Percentiles rank a stretch among this genome's conserved stretches.
These are phyloP conservation scores for Trichophyton equinum DNA, from an alignment of 2,329 filamentous ascomycete species.

Conservation along the genomic window DNA sequence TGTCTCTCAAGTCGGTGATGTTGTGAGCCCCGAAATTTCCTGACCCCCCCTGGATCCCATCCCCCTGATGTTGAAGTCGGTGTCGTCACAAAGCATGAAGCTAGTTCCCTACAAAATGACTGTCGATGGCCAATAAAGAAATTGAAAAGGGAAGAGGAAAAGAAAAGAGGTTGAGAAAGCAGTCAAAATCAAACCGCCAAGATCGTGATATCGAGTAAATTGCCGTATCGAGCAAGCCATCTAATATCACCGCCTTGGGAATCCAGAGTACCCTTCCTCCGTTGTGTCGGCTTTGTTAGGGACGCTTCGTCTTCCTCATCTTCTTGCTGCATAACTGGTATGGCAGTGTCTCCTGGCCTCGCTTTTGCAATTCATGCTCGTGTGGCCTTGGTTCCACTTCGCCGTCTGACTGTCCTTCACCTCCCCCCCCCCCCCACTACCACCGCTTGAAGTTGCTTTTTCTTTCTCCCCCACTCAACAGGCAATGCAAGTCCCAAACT, in stretches of 20 bases:
- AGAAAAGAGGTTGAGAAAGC: neutral
- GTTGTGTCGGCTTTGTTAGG: no score
- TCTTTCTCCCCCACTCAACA: neutral
- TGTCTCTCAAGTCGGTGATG: neutral
- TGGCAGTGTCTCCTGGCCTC: no score
- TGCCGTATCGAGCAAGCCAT: neutral
- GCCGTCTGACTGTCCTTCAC: neutral
- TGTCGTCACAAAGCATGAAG: neutral
- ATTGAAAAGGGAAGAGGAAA: no score
- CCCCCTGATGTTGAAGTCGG: neutral
- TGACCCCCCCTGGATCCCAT: neutral
- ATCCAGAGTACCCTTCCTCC: neutral
- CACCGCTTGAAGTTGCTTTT: neutral
- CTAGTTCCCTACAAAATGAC: neutral
- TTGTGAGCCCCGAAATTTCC: neutral
- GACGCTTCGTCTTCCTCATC: neutral
- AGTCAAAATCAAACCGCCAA: conserved; percentile 1
- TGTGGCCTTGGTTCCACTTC: conserved; percentile 1
- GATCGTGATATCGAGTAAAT: neutral
- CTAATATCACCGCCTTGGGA: neutral
- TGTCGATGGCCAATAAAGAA: neutral
- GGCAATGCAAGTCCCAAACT: conserved; percentile 1
- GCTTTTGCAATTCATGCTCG: neutral
- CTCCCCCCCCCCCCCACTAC: neutral
- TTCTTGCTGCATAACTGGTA: neutral